These are phyloP conservation scores for Coemansia sp. DNA, from an alignment of 192 early-diverging fungal species.

Conservation along the genomic window DNA sequence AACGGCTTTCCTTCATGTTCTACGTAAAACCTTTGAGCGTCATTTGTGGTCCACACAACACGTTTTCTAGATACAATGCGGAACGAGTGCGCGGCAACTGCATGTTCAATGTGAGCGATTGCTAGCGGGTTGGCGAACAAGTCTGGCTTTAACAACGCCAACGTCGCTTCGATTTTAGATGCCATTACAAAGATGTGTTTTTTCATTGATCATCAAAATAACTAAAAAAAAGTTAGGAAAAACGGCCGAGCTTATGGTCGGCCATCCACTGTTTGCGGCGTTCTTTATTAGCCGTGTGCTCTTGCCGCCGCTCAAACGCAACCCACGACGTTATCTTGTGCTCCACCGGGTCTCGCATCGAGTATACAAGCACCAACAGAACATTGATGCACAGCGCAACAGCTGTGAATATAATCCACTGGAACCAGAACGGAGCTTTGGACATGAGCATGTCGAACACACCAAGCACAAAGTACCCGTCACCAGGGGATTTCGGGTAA, in stretches of 20 bases:
- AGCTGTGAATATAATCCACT: conserved; percentile 57
- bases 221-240: conserved; percentile 1
- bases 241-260: not conserved
- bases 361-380: conserved; percentile 32
- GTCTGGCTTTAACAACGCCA: conserved; percentile 75
- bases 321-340: conserved; percentile 39
- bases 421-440: conserved; percentile 59
- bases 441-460: conserved; percentile 53
- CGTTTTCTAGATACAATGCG: conserved; percentile 43
- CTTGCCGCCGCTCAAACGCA: conserved; percentile 26
- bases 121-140: conserved; percentile 59
- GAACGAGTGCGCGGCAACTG: conserved; percentile 43
- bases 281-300: conserved; percentile 11
- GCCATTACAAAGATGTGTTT: not conserved
- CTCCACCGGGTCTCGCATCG: conserved; percentile 36
- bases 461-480: conserved; percentile 60
- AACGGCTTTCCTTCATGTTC: conserved; percentile 71
- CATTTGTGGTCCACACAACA: conserved; percentile 56
- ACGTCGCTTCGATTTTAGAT: conserved; percentile 35
- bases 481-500: conserved; percentile 54
- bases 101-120: conserved; percentile 45
- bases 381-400: conserved; percentile 59
- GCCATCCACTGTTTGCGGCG: conserved; percentile 10
- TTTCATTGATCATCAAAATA: too few relatives aligned
- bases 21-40: conserved; percentile 66